Conservation (phyloP, 441 rosid species). For the Caryocar brasiliense region DNA sequence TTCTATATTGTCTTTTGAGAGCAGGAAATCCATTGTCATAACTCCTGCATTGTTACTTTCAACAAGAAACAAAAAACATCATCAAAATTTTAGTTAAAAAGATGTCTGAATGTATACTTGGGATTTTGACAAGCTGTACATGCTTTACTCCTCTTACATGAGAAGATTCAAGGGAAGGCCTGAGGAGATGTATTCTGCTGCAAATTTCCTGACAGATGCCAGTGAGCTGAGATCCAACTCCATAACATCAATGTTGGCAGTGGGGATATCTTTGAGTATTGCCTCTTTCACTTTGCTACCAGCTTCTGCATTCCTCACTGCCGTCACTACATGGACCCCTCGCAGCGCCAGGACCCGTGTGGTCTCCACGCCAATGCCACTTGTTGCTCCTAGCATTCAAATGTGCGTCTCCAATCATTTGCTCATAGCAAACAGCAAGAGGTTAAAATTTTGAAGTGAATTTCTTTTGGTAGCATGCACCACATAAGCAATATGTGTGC, state of each 20-base stretch:
- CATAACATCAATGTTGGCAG: slow-evolving; percentile 18
- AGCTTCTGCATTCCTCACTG: slow-evolving; percentile 16
- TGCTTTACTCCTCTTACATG: slow-evolving; percentile 17
- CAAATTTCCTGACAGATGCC: slow-evolving; percentile 18
- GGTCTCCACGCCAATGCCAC: slow-evolving; percentile 21
- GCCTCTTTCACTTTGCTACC: slow-evolving; percentile 16
- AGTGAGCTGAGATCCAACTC: slow-evolving; percentile 19
- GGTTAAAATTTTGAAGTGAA: too few species aligned
- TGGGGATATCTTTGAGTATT: slow-evolving; percentile 12
- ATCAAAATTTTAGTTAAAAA: too few species aligned
- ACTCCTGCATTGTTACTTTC: slow-evolving; percentile 30
- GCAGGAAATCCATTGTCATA: slow-evolving; percentile 12
- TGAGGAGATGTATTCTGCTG: slow-evolving; percentile 4
- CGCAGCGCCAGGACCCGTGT: slow-evolving; percentile 22
- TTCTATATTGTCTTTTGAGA: slow-evolving; percentile 22
- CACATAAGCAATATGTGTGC: too few species aligned
- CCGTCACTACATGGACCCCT: slow-evolving; percentile 22
- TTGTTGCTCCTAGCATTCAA: slow-evolving; percentile 25
- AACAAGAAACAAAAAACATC: background rate
- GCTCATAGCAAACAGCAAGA: too few species aligned
- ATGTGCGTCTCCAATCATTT: too few species aligned
- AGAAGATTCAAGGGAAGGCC: slow-evolving; percentile 23
- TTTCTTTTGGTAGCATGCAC: too few species aligned
- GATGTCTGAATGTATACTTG: too few species aligned
- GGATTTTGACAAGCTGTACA: too few species aligned